A percentile compares a stretch with the other conserved stretches of the same genome.
These are phyloP conservation scores for Cryptococcus sp. DNA, from an alignment of 1,284 basidiomycete species.

Conservation along the genomic window DNA sequence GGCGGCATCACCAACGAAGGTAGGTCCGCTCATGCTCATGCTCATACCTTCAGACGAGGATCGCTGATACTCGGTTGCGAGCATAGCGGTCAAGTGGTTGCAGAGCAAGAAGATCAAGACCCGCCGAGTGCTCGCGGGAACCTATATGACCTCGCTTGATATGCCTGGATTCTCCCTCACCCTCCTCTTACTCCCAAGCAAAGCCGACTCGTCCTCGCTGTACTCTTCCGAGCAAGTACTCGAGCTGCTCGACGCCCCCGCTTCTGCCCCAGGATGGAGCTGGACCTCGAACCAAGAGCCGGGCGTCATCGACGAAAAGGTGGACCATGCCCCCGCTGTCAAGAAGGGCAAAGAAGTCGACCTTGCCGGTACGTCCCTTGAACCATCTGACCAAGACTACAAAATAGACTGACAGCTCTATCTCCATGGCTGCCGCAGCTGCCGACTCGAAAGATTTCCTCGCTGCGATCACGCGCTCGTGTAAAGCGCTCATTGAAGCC, in stretches of 20 bases:
- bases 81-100: conserved; percentile 59
- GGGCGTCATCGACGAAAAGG: conserved; percentile 29
- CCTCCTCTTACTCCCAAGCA: conserved; percentile 71
- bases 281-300: conserved; percentile 52
- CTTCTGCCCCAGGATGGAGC: conserved; percentile 79
- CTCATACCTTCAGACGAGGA: too few relatives aligned
- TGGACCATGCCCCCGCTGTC: conserved; percentile 19
- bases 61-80: background rate
- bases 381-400: background rate
- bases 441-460: conserved; percentile 35
- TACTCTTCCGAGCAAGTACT: conserved; percentile 62
- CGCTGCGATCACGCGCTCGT: conserved; percentile 63
- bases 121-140: conserved; percentile 70
- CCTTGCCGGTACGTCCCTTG: conserved; percentile 34
- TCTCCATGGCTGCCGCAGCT: conserved; percentile 14
- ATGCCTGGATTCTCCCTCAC: conserved; percentile 95
- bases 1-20: conserved; percentile 66
- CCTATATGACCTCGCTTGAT: conserved; percentile 89
- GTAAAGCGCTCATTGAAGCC: conserved; percentile 68
- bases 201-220: conserved; percentile 43
- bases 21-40: conserved; percentile 12
- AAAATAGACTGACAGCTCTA: background rate
- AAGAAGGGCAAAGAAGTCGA: conserved; percentile 35
- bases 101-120: conserved; percentile 62
- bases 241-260: conserved; percentile 72